Conservation (phyloP, 148 eudicot species). For the Chenopodium formosanum region DNA sequence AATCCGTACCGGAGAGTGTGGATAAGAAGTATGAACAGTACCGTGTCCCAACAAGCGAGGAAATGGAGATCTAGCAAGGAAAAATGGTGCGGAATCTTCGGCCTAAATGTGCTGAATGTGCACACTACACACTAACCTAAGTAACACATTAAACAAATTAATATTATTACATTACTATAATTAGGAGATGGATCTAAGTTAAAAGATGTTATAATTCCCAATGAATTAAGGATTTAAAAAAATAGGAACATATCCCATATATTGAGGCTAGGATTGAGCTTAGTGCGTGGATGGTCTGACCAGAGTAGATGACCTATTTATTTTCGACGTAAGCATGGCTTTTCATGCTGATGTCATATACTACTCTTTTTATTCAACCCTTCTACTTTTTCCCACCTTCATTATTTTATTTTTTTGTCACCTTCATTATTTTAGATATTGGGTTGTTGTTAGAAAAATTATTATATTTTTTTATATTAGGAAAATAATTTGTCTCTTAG, state of each 20-base stretch:
- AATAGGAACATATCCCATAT: neutral
- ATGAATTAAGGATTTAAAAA: neutral
- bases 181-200: neutral
- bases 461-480: too few relatives aligned
- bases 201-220: neutral
- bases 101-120: neutral
- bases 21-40: too few relatives aligned
- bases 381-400: neutral
- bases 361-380: neutral
- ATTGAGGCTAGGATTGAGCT: conserved; percentile 6
- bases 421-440: too few relatives aligned
- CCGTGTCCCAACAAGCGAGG: neutral
- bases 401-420: neutral
- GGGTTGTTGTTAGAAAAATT: too few relatives aligned
- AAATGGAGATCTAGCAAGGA: neutral
- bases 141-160: neutral
- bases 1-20: too few relatives aligned
- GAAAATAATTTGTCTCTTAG: too few relatives aligned
- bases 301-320: conserved; percentile 20
- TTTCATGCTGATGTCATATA: conserved; percentile 20
- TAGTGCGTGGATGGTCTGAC: neutral
- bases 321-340: conserved; percentile 18
- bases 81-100: neutral
- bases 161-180: neutral
- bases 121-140: neutral